phyloP scores from a whole-genome alignment of 2,329 filamentous ascomycete species.

The Bipolaris gigantea region DNA sequence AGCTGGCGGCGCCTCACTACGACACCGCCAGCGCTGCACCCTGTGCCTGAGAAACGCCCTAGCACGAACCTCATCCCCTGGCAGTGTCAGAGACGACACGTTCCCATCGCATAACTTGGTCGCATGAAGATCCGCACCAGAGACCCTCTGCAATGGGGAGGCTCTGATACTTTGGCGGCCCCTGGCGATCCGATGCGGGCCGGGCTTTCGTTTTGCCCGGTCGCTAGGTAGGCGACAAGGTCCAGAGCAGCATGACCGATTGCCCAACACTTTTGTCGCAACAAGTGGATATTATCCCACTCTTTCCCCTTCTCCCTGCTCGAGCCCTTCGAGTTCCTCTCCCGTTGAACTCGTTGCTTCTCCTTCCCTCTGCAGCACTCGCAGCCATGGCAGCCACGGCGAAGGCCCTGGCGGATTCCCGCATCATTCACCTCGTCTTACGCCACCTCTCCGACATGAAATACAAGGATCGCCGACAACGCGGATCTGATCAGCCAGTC shows the following conservation, averaged over 20 bases:
- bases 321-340: conserved; percentile 2
- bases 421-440: conserved; percentile 32
- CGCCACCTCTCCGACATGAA: conserved; percentile 36
- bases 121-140: neutral
- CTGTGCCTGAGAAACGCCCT: neutral
- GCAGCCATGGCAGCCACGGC: conserved; percentile 29
- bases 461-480: conserved; percentile 36
- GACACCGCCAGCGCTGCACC: neutral
- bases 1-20: conserved; percentile 6
- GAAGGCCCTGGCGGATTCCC: conserved; percentile 25
- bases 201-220: conserved; percentile 14
- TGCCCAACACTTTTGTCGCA: conserved; percentile 6
- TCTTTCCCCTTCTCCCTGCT: conserved; percentile 1
- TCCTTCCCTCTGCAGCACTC: conserved; percentile 7
- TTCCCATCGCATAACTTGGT: conserved; percentile 8
- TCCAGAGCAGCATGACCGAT: conserved; percentile 19
- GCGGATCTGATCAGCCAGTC: conserved; percentile 36
- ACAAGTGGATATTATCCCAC: neutral
- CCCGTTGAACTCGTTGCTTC: conserved; percentile 6
- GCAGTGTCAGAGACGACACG: neutral
- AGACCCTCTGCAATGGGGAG: conserved; percentile 6
- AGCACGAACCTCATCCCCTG: neutral
- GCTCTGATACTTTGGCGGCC: conserved; percentile 10
- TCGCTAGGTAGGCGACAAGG: conserved; percentile 12
- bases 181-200: conserved; percentile 20